Evolutionary conservation across 768 basidiomycete species (phyloP), one percentile per base, ranked within the genome.

Genomic region (Suillus subalutaceus): DNA sequence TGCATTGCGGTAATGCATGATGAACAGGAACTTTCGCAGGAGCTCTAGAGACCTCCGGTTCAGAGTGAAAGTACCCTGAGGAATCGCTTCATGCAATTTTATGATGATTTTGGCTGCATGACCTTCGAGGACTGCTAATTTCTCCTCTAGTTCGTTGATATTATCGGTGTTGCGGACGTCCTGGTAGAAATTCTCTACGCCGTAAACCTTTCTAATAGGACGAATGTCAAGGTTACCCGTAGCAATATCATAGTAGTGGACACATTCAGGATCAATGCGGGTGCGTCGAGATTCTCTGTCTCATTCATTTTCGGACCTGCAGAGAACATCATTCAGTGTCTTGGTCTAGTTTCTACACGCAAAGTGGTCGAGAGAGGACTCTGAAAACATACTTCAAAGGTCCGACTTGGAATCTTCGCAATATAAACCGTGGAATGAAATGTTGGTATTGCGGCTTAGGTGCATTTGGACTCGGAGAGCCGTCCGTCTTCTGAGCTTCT

Each of bases 91-190:
- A 10, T 46, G 44, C 44, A 46, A n/a, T 20, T 46, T 20, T 4
- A 6, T 64, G n/a, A 79, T 74, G 26, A 77, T 63, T 4, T 12
- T 6, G 0, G 74, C 71, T 2, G 79, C 74, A 2, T 72, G 66
- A 8, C 65, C n/a, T 65, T 81, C 80, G 1, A 81, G 72, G 15
- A 37, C 10, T 2, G 71, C 63, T 6, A 80, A 66, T 58, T 72
- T 73, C 23, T 68, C 59, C 53, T 80, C 79, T 2, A 78, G 63
- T 18, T 75, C 65, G 62, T 77, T 70, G 16, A 74, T 69, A 58
- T 77, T 69, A 15, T 53, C 35, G 0, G 61, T 48, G 52, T 75
- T 65, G 18, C 63, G 67, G 15, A 67, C 56, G 37, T 78, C 75
- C 7, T 70, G 66, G 63, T 79, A 79, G 1, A 78, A 70, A 60